Evolutionary conservation across 352 stramenopile genomes (phyloP).

Genomic region (Phytophthora sansomeana): DNA sequence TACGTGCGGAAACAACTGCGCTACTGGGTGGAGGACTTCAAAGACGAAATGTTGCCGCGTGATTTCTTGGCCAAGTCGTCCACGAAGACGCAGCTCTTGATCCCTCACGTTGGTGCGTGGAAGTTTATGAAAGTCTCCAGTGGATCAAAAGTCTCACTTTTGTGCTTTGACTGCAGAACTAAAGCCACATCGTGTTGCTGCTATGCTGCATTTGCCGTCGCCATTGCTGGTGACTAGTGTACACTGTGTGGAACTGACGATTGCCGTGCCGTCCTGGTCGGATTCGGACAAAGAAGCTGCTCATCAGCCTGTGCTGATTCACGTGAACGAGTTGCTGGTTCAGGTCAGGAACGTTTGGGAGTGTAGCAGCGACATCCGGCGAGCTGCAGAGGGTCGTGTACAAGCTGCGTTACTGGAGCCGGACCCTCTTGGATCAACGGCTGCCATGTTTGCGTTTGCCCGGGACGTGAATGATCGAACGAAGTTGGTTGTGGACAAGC

Average conservation of each 20-base stretch:
- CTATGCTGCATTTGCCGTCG: constrained; percentile 48
- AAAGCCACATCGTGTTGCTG: constrained; percentile 67
- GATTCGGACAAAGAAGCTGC: constrained; percentile 54
- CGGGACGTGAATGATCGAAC: constrained; percentile 61
- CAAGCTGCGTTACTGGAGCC: constrained; percentile 54
- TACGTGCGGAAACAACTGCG: constrained; percentile 70
- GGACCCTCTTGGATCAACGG: constrained; percentile 69
- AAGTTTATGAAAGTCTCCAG: neutral
- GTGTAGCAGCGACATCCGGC: constrained; percentile 53
- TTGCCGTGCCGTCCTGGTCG: constrained; percentile 71
- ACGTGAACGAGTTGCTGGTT: constrained; percentile 57
- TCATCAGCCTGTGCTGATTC: constrained; percentile 58
- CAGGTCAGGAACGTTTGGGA: constrained; percentile 58
- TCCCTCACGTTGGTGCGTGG: constrained; percentile 36
- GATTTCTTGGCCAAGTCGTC: constrained; percentile 64
- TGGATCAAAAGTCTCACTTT: neutral
- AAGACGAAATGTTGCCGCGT: constrained; percentile 62
- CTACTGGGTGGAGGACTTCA: constrained; percentile 74
- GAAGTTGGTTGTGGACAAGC: constrained; percentile 57
- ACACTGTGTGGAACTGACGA: constrained; percentile 58
- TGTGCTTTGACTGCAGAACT: constrained; percentile 41
- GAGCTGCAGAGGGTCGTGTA: constrained; percentile 37
- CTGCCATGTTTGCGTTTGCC: constrained; percentile 65
- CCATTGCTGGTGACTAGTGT: constrained; percentile 63
- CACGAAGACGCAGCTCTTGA: constrained; percentile 50